A percentile compares a stretch with the other conserved stretches of the same genome.
Conservation (phyloP, 345 rosid species). For the Rhodamnia rubescens region DNA sequence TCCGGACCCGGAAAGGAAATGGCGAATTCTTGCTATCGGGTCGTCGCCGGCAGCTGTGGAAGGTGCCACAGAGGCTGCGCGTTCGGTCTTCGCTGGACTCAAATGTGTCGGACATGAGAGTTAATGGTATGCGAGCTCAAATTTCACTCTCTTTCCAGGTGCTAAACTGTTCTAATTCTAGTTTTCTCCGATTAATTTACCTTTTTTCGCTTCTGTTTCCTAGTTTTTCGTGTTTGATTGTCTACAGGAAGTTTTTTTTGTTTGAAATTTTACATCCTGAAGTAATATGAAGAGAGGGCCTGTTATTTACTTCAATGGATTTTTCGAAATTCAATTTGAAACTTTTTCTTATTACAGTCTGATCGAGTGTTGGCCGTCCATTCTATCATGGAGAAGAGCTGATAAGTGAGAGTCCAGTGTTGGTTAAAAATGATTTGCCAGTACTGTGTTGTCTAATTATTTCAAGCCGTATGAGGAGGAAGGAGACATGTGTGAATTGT, state of each 20-base stretch:
- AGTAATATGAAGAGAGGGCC: background rate
- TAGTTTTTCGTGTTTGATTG: background rate
- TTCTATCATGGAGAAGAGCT: background rate
- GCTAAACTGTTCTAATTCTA: background rate
- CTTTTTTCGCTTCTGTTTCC: background rate
- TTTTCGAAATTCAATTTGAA: background rate
- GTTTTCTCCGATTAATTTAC: background rate
- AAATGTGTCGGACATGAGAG: conserved; percentile 88
- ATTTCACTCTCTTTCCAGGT: background rate
- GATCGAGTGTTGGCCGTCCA: background rate
- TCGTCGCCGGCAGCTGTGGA: conserved; percentile 20
- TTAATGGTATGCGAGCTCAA: conserved; percentile 46
- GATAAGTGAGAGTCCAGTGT: background rate
- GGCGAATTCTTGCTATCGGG: conserved; percentile 3
- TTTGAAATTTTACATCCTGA: background rate
- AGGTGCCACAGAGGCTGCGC: conserved; percentile 21
- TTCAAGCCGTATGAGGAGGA: background rate
- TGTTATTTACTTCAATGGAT: background rate
- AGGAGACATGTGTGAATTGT: background rate
- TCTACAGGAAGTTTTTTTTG: background rate
- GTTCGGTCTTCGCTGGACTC: conserved; percentile 66
- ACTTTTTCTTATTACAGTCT: background rate
- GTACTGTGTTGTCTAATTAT: background rate
- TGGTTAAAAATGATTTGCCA: background rate
- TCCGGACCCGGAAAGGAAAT: conserved; percentile 12